A percentile compares a stretch with the other conserved stretches of the same genome.
Conservation (phyloP, 306 rosid species). For the Cucumis melo region DNA sequence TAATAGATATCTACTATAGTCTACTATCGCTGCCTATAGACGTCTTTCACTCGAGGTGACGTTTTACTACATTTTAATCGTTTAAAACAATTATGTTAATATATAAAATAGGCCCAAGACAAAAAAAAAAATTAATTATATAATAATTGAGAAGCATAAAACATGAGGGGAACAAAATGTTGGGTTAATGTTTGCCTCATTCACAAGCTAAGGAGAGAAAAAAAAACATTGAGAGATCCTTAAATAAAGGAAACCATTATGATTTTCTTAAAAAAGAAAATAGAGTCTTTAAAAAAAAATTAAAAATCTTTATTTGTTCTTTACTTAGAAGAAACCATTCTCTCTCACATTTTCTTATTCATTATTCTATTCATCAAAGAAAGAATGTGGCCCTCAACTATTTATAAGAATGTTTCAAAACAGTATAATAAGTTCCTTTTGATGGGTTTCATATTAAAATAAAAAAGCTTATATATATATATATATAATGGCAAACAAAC, state of each 20-base stretch:
- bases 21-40: too few species aligned
- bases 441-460: too few species aligned
- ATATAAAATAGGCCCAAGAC: neutral
- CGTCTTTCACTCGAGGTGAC: too few species aligned
- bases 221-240: neutral
- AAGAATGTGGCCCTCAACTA: neutral
- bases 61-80: too few species aligned
- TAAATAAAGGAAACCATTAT: neutral
- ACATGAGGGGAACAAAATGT: slow-evolving; percentile 2
- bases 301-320: neutral
- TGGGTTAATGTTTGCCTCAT: neutral
- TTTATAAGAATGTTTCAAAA: neutral
- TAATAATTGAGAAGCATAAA: neutral
- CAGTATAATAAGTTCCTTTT: neutral
- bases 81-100: too few species aligned
- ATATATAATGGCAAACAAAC: neutral
- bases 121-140: neutral
- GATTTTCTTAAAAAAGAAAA: too few species aligned
- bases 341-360: neutral
- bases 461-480: too few species aligned
- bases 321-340: neutral
- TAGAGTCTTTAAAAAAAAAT: too few species aligned
- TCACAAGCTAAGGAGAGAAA: neutral
- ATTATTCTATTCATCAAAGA: neutral
- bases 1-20: too few species aligned